Conservation (phyloP, 2,329 filamentous ascomycete species). For the Exophiala calicioides region DNA sequence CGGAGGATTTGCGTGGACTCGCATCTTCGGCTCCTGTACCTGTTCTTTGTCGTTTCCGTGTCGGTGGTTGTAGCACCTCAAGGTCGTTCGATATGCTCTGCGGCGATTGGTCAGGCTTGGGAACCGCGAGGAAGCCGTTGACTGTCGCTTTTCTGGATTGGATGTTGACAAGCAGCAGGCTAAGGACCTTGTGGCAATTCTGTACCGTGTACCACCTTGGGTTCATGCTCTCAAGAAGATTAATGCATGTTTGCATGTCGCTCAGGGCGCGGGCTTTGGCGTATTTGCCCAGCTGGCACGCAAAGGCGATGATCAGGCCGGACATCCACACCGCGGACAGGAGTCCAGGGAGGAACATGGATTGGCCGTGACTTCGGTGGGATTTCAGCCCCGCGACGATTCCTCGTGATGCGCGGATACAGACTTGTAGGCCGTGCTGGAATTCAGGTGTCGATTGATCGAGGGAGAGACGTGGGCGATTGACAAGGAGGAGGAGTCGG, state of each 20-base stretch:
- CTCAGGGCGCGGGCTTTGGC: slow-evolving; percentile 38
- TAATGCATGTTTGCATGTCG: slow-evolving; percentile 40
- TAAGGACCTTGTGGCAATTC: slow-evolving; percentile 42
- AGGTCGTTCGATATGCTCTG: slow-evolving; percentile 16
- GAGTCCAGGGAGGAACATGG: slow-evolving; percentile 43
- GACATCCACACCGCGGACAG: slow-evolving; percentile 46
- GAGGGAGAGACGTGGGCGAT: slow-evolving; percentile 43
- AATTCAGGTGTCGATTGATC: slow-evolving; percentile 42
- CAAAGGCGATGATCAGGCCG: slow-evolving; percentile 44
- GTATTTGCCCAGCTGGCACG: slow-evolving; percentile 44
- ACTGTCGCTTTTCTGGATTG: slow-evolving; percentile 29
- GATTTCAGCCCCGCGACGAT: slow-evolving; percentile 40
- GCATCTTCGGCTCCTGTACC: slow-evolving; percentile 17
- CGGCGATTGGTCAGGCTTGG: slow-evolving; percentile 23
- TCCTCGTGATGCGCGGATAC: slow-evolving; percentile 42
- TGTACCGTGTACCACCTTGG: slow-evolving; percentile 43
- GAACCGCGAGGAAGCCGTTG: slow-evolving; percentile 27
- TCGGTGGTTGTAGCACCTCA: slow-evolving; percentile 36
- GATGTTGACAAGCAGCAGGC: slow-evolving; percentile 38
- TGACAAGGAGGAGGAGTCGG: slow-evolving; percentile 43
- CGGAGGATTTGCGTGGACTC: slow-evolving; percentile 22
- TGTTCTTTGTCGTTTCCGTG: slow-evolving; percentile 31
- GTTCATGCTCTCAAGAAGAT: slow-evolving; percentile 39
- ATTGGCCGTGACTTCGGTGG: slow-evolving; percentile 37
- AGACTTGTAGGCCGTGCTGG: slow-evolving; percentile 43